These are phyloP conservation scores for Liriodendron chinense DNA, from an alignment of 164 flowering plant genomes.

Conservation along the genomic window DNA sequence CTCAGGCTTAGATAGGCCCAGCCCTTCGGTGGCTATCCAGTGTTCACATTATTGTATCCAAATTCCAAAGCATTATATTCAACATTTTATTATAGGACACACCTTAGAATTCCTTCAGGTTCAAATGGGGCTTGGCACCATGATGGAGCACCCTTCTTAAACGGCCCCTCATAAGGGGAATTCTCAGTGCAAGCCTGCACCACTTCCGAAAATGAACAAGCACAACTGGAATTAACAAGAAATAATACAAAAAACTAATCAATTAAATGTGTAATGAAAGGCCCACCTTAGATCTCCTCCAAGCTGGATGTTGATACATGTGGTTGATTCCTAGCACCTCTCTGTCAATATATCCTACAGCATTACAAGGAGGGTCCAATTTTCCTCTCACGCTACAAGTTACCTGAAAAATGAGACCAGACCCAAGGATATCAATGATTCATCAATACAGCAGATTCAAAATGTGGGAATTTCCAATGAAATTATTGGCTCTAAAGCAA, in stretches of 20 bases:
- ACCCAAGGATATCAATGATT: background rate
- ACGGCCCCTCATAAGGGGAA: conserved; percentile 77
- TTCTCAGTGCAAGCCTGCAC: conserved; percentile 71
- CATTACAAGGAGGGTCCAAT: conserved; percentile 88
- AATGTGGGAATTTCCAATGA: background rate
- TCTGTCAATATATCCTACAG: conserved; percentile 80
- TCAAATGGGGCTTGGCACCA: conserved; percentile 95
- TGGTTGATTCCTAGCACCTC: conserved; percentile 66
- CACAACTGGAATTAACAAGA: conserved; percentile 4
- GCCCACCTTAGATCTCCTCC: conserved; percentile 80
- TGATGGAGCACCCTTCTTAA: conserved; percentile 64
- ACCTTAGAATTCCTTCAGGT: conserved; percentile 94
- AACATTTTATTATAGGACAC: background rate
- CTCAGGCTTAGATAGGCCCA: no score
- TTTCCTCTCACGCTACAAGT: conserved; percentile 67
- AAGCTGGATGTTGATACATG: conserved; percentile 80
- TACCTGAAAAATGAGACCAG: conserved; percentile 36
- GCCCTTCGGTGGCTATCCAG: no score
- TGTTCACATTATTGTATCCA: no score
- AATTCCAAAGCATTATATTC: no score
- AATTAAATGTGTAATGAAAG: background rate
- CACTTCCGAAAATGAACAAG: conserved; percentile 17
- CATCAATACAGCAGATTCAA: background rate
- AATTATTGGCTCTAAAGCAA: background rate
- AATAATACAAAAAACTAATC: conserved; percentile 2